A percentile compares a stretch with the other conserved stretches of the same genome.
Conservation (phyloP, 2,329 filamentous ascomycete species). For the Talaromyces verruculosus region DNA sequence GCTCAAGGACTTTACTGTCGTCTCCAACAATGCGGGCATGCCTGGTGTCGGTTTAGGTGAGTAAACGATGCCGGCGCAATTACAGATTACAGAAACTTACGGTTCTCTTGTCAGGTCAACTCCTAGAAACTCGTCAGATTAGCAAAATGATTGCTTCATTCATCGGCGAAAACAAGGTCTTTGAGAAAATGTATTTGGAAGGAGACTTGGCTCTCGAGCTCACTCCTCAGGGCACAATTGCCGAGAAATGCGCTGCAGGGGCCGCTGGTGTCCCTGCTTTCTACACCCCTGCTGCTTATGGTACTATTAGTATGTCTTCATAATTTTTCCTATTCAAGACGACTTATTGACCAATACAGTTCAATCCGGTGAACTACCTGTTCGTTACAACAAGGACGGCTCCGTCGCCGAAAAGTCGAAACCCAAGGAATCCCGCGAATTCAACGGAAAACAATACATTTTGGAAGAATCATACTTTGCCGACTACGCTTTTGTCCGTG, state of each 20-base stretch:
- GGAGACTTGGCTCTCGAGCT: conserved; percentile 84
- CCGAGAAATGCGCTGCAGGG: conserved; percentile 79
- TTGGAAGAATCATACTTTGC: conserved; percentile 75
- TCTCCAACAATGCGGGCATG: conserved; percentile 80
- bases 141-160: conserved; percentile 73
- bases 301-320: conserved; percentile 58
- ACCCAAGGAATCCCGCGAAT: conserved; percentile 69
- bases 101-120: conserved; percentile 51
- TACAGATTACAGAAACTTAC: not conserved
- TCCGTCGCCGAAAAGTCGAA: conserved; percentile 68
- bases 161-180: conserved; percentile 78
- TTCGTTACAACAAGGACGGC: conserved; percentile 83
- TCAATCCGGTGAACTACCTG: conserved; percentile 53
- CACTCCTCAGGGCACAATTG: conserved; percentile 84
- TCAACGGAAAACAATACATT: conserved; percentile 70
- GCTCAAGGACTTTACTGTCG: conserved; percentile 65
- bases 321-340: not conserved
- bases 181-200: conserved; percentile 82
- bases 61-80: conserved; percentile 5
- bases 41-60: conserved; percentile 69
- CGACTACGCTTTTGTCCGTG: conserved; percentile 75
- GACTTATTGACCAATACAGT: conserved; percentile 36
- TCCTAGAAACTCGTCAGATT: conserved; percentile 71
- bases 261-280: conserved; percentile 87
- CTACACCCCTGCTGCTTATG: conserved; percentile 76